phyloP scores from a whole-genome alignment of 768 basidiomycete species.

The Phallus indusiatus region DNA sequence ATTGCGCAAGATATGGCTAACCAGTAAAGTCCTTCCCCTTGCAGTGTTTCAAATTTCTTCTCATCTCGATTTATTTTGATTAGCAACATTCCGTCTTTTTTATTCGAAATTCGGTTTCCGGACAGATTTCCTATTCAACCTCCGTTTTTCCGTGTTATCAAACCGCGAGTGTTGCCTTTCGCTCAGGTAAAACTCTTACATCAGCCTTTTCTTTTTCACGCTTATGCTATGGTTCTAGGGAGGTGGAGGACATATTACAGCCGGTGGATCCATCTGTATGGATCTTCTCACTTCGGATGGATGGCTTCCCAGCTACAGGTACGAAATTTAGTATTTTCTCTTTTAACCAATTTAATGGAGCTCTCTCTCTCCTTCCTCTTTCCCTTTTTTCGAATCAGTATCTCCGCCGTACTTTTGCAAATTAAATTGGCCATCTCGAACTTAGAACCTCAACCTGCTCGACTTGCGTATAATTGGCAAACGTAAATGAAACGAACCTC shows the following conservation, averaged over 20 bases:
- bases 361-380: not conserved
- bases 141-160: conserved; percentile 69
- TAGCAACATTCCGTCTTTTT: conserved; percentile 52
- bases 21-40: too few species aligned
- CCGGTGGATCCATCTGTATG: conserved; percentile 69
- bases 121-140: conserved; percentile 57
- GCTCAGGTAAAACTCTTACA: conserved; percentile 29
- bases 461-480: conserved; percentile 44
- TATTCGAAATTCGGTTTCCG: conserved; percentile 67
- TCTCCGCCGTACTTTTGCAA: conserved; percentile 43
- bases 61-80: too few species aligned
- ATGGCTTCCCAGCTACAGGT: conserved; percentile 65
- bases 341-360: conserved; percentile 8
- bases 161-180: conserved; percentile 64
- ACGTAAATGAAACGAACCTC: conserved; percentile 22
- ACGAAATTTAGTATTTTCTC: not conserved
- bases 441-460: conserved; percentile 52
- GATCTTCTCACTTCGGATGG: conserved; percentile 58
- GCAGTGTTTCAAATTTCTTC: too few species aligned
- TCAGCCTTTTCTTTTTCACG: not conserved
- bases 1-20: conserved; percentile 50
- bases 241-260: conserved; percentile 62
- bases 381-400: conserved; percentile 15
- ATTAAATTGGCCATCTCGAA: conserved; percentile 64
- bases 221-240: conserved; percentile 23